Evolutionary conservation across 2,329 filamentous ascomycete species (phyloP), one percentile per base, ranked within the genome.

Genomic region (Colletotrichum australisinense): DNA sequence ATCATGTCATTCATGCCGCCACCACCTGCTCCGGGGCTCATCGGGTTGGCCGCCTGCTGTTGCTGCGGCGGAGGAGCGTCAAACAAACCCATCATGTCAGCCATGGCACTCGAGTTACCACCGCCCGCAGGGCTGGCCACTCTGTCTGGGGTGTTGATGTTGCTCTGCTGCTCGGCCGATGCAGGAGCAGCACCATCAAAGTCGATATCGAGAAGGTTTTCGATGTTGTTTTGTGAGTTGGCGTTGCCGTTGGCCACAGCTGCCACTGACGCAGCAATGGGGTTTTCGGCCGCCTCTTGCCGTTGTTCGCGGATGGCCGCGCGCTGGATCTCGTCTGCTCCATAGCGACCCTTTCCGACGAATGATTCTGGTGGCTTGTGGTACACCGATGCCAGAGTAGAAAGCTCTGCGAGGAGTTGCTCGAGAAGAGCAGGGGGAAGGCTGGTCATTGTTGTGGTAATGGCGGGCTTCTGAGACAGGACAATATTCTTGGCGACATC

Each of bases 331-430:
- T 94, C 95, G 82, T 98, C 95, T 62, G 97, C 95, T 49, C 96
- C 97, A 78, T 94, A 98, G 57, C 96, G 92, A 55, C 97, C 97
- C 84, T 97, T 95, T 77, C 97, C 97, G 71, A 99, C 93, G 83
- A 99, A 99, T n/a, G 96, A 95, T 88, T 97, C 95, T 57, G 97
- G 95, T 9, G 95, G 95, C 85, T 98, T 98, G 90, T 99, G 97
- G 85, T 99, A 99, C 26, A 99, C 97, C 1, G 96, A 98, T 8
- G 97, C 95, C 35, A 99, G 90, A 11, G 97, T 98, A 14, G 96
- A 98, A 38, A 99, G 90, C 83, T 99, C 96, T 11, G 89, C 88
- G 9, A 99, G 90, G n/a, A 99, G 91, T 82, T 95, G 93, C 74
- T 99, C 96, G 56, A 99, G 89, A 7, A 99, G 88, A 42, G 92